These are phyloP conservation scores for Canavalia gladiata DNA, from an alignment of 306 rosid genomes.

Conservation along the genomic window DNA sequence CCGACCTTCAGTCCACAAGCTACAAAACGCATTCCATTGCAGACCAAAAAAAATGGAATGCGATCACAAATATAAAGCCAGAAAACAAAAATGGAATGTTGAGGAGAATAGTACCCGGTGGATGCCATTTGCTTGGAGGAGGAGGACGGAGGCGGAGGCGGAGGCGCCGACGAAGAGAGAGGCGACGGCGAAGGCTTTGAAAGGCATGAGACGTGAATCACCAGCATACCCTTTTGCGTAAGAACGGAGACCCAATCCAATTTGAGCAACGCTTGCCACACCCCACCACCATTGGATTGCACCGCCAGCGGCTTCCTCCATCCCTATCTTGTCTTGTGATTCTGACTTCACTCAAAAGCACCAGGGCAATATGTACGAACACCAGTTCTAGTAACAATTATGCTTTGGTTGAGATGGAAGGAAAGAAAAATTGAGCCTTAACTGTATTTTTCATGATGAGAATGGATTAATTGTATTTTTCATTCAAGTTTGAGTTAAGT, in stretches of 20 bases:
- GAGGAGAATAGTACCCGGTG: slow-evolving; percentile 56
- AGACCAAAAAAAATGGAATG: background rate
- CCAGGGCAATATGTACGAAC: too few species aligned
- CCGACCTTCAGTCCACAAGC: background rate
- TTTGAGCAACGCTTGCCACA: slow-evolving; percentile 66
- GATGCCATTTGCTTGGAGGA: slow-evolving; percentile 68
- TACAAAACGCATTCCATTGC: slow-evolving; percentile 1
- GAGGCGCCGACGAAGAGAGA: slow-evolving; percentile 80
- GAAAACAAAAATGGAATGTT: background rate
- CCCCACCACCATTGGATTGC: slow-evolving; percentile 74
- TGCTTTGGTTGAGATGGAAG: too few species aligned
- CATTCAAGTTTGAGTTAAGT: too few species aligned
- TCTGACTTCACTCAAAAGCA: background rate
- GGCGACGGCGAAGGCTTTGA: slow-evolving; percentile 83
- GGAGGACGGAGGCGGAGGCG: slow-evolving; percentile 70
- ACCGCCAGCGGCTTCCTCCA: slow-evolving; percentile 39
- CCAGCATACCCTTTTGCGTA: slow-evolving; percentile 59
- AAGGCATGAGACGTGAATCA: slow-evolving; percentile 72
- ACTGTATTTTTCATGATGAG: too few species aligned
- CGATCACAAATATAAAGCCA: background rate
- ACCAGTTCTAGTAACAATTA: too few species aligned
- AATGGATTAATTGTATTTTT: too few species aligned
- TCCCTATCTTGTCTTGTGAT: background rate
- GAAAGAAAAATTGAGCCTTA: too few species aligned
- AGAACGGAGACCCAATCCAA: slow-evolving; percentile 70